Percentiles rank a stretch among this genome's conserved stretches.
Evolutionary conservation across 2,329 filamentous ascomycete genomes (phyloP).

Genomic region (Periconia digitata): DNA sequence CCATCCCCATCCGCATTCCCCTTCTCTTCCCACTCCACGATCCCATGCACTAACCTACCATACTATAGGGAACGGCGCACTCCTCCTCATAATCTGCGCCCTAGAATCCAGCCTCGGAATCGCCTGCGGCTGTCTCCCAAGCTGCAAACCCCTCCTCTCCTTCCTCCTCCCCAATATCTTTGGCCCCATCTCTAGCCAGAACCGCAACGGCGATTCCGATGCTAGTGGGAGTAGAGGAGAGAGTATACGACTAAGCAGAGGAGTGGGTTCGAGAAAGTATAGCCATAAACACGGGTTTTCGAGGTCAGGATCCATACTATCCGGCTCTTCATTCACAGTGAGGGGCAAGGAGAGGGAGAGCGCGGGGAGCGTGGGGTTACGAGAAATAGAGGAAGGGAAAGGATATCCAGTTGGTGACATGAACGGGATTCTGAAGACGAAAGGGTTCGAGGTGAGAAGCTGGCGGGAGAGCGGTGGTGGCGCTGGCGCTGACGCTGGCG

Average conservation of each 20-base stretch:
- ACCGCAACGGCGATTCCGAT: too few relatives aligned
- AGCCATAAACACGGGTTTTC: too few relatives aligned
- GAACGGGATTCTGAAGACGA: not conserved
- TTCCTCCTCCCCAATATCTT: constrained; percentile 15
- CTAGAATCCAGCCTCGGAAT: constrained; percentile 22
- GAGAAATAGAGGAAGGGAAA: not conserved
- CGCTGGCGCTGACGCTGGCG: too few relatives aligned
- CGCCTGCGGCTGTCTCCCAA: constrained; percentile 22
- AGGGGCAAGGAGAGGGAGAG: too few relatives aligned
- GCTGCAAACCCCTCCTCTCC: constrained; percentile 21
- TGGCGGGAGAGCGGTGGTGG: not conserved
- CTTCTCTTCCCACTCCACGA: not conserved
- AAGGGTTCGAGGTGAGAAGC: not conserved
- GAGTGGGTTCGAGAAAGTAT: too few relatives aligned
- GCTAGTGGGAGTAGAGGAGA: too few relatives aligned
- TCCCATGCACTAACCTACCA: not conserved
- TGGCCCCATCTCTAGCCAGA: not conserved
- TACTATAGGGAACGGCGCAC: constrained; percentile 12
- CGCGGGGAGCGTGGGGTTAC: too few relatives aligned
- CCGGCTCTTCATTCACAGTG: too few relatives aligned
- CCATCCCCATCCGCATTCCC: constrained; percentile 15
- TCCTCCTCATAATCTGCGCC: constrained; percentile 14
- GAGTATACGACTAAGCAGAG: too few relatives aligned
- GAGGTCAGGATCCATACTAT: too few relatives aligned
- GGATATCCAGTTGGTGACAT: not conserved